phyloP scores from a whole-genome alignment of 148 eudicot species.

The Diospyros lotus region DNA sequence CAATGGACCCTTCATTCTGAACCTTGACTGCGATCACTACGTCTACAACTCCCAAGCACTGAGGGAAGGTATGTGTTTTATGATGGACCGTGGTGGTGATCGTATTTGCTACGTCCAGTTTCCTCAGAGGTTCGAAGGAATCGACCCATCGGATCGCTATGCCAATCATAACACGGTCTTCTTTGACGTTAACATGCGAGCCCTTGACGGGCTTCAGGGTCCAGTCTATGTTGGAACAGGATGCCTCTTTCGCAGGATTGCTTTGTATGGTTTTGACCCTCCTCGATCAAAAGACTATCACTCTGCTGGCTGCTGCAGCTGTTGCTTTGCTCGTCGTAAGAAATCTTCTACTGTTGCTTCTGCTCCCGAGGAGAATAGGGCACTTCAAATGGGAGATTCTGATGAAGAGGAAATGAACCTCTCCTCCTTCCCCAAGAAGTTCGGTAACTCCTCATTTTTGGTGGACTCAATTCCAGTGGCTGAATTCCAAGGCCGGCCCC shows the following conservation, averaged over 20 bases:
- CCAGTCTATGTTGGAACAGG: slow-evolving; percentile 96
- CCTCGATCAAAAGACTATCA: slow-evolving; percentile 66
- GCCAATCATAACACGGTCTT: slow-evolving; percentile 94
- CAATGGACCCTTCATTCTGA: slow-evolving; percentile 88
- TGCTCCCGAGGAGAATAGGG: slow-evolving; percentile 47
- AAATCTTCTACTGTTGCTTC: slow-evolving; percentile 24
- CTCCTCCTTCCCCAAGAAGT: slow-evolving; percentile 61
- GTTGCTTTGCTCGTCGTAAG: slow-evolving; percentile 50
- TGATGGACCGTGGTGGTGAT: slow-evolving; percentile 98
- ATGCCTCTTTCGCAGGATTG: slow-evolving; percentile 76
- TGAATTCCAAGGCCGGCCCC: slow-evolving; percentile 85
- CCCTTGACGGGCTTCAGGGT: slow-evolving; percentile 91
- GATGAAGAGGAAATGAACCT: slow-evolving; percentile 73
- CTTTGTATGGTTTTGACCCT: slow-evolving; percentile 90
- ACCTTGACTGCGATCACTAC: slow-evolving; percentile 92
- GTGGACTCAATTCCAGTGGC: slow-evolving; percentile 89
- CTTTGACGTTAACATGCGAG: slow-evolving; percentile 94
- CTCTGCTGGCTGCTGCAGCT: slow-evolving; percentile 46
- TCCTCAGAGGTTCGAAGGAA: slow-evolving; percentile 93
- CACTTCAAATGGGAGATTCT: slow-evolving; percentile 60
- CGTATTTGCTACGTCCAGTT: slow-evolving; percentile 88
- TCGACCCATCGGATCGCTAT: slow-evolving; percentile 95
- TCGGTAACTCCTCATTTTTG: slow-evolving; percentile 75
- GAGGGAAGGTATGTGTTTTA: slow-evolving; percentile 95
- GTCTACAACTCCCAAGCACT: slow-evolving; percentile 85